phyloP scores from a whole-genome alignment of 2,329 filamentous ascomycete species.

The Alternaria rosae region DNA sequence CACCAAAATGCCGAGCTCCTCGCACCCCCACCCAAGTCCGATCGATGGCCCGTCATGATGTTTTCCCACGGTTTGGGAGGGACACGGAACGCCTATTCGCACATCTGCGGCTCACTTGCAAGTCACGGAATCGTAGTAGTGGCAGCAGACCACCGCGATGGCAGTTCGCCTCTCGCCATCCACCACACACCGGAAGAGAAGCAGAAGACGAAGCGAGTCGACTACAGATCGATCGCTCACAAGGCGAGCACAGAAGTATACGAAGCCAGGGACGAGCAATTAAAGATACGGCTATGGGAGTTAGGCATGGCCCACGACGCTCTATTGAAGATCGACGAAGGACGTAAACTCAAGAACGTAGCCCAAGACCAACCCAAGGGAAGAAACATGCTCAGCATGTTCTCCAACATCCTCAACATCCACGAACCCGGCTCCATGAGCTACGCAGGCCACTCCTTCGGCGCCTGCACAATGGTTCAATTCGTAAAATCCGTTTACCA shows the following conservation, averaged over 20 bases:
- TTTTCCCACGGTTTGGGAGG: slow-evolving; percentile 89
- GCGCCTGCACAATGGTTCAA: slow-evolving; percentile 75
- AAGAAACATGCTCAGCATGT: slow-evolving; percentile 62
- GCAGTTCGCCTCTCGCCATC: slow-evolving; percentile 77
- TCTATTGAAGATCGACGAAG: slow-evolving; percentile 70
- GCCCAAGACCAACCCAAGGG: slow-evolving; percentile 50
- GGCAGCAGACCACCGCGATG: slow-evolving; percentile 83
- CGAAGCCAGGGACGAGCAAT: slow-evolving; percentile 71
- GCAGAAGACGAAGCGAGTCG: slow-evolving; percentile 50
- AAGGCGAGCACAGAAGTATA: slow-evolving; percentile 70
- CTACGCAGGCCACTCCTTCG: slow-evolving; percentile 83
- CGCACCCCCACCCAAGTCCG: slow-evolving; percentile 53
- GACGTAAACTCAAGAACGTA: slow-evolving; percentile 56
- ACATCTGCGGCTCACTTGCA: slow-evolving; percentile 78
- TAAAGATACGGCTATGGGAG: slow-evolving; percentile 81
- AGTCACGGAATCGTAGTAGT: slow-evolving; percentile 83
- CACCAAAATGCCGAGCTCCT: slow-evolving; percentile 74
- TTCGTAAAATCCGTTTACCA: slow-evolving; percentile 83
- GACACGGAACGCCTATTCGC: slow-evolving; percentile 84
- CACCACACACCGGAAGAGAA: slow-evolving; percentile 65
- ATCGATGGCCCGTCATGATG: slow-evolving; percentile 79
- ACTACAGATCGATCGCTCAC: slow-evolving; percentile 64
- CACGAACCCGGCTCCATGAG: slow-evolving; percentile 75
- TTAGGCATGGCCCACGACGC: slow-evolving; percentile 74
- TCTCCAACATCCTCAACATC: slow-evolving; percentile 70